Evolutionary conservation across 805 yeast species (phyloP).

Genomic region (Lipomyces orientalis): DNA sequence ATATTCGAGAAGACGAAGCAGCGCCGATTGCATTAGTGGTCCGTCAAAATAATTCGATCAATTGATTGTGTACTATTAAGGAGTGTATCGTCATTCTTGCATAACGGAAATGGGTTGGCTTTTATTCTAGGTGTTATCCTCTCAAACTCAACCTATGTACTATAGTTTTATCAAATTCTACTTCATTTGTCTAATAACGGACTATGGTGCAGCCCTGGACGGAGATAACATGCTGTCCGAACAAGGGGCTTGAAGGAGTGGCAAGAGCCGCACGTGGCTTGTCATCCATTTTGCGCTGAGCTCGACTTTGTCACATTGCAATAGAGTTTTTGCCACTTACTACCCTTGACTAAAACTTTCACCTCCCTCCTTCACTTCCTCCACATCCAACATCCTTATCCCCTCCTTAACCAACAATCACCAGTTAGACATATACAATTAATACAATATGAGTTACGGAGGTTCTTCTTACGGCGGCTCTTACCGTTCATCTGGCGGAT

Average conservation of each 20-base stretch:
- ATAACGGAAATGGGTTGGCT: background rate
- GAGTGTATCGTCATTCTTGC: background rate
- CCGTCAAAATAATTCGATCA: background rate
- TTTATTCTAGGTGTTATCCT: background rate
- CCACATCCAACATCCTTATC: background rate
- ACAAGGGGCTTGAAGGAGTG: background rate
- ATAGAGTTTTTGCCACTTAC: slow-evolving; percentile 2
- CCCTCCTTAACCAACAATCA: background rate
- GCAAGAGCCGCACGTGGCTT: slow-evolving; percentile 1
- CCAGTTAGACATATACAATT: slow-evolving; percentile 6
- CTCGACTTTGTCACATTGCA: background rate
- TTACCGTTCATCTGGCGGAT: slow-evolving; percentile 10
- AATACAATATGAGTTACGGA: slow-evolving; percentile 34
- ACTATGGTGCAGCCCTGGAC: too few species aligned
- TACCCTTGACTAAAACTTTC: background rate
- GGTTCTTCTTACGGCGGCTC: slow-evolving; percentile 26
- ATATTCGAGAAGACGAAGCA: slow-evolving; percentile 54
- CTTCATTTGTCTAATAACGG: too few species aligned
- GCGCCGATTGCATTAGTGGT: background rate
- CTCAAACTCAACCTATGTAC: background rate
- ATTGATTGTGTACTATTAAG: background rate
- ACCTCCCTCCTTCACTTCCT: background rate
- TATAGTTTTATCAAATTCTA: background rate
- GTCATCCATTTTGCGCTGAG: background rate
- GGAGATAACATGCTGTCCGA: too few species aligned